Evolutionary conservation across 352 stramenopile species (phyloP).

Genomic region (Globisporangium barbulae): DNA sequence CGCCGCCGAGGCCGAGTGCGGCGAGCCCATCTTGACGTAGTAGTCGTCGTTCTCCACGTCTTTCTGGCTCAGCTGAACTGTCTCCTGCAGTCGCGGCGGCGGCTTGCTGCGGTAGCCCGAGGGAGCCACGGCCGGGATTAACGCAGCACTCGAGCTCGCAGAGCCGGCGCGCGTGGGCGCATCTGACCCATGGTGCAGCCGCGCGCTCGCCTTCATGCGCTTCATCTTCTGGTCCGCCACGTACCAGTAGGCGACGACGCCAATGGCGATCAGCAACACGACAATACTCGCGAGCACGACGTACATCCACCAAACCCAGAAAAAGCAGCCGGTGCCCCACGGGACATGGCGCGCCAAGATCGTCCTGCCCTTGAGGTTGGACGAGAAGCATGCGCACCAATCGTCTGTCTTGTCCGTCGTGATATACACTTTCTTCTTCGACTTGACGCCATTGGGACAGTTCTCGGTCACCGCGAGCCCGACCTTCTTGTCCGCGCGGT

Average conservation of each 20-base stretch:
- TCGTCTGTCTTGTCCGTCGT: constrained; percentile 35
- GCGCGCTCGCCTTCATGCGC: constrained; percentile 31
- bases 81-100: constrained; percentile 22
- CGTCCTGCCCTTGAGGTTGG: constrained; percentile 53
- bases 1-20: constrained; percentile 39
- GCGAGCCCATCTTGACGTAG: constrained; percentile 54
- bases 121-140: constrained; percentile 25
- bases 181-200: constrained; percentile 15
- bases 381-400: constrained; percentile 76
- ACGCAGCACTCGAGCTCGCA: constrained; percentile 17
- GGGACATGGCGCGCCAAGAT: constrained; percentile 52
- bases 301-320: constrained; percentile 88
- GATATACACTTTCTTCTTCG: constrained; percentile 67
- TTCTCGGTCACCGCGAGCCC: constrained; percentile 72
- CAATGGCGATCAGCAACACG: constrained; percentile 53
- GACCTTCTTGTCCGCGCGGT: constrained; percentile 57
- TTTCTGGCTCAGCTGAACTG: constrained; percentile 12
- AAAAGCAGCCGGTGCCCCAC: constrained; percentile 68
- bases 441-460: constrained; percentile 70
- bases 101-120: constrained; percentile 20
- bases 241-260: constrained; percentile 64
- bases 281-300: constrained; percentile 57
- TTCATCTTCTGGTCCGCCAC: constrained; percentile 41
- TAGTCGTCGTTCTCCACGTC: constrained; percentile 6
- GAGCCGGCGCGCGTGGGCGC: constrained; percentile 29